phyloP scores from a whole-genome alignment of 2,329 filamentous ascomycete genomes.

The Alternaria infectoria region DNA sequence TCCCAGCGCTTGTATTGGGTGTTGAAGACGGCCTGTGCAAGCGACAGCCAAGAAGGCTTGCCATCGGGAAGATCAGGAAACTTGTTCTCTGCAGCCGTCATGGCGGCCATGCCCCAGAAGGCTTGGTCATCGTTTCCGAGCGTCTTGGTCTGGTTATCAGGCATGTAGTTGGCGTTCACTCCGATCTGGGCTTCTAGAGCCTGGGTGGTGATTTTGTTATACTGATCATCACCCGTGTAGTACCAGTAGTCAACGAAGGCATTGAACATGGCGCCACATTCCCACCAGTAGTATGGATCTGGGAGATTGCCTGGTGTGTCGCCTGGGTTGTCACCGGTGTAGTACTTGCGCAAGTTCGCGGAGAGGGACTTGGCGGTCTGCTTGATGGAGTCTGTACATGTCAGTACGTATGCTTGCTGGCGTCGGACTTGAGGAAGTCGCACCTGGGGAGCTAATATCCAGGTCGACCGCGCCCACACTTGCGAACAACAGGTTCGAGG shows the following conservation, averaged over 20 bases:
- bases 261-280: conserved; percentile 50
- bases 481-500: conserved; percentile 40
- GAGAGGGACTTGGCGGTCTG: conserved; percentile 67
- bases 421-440: conserved; percentile 2
- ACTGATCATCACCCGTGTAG: conserved; percentile 50
- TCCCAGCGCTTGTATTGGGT: conserved; percentile 75
- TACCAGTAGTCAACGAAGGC: conserved; percentile 52
- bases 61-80: conserved; percentile 53
- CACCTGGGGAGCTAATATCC: conserved; percentile 39
- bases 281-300: conserved; percentile 54
- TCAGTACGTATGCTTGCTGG: conserved; percentile 15
- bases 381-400: conserved; percentile 64
- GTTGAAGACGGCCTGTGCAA: conserved; percentile 77
- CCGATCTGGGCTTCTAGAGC: conserved; percentile 79
- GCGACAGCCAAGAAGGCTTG: conserved; percentile 69
- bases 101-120: conserved; percentile 65
- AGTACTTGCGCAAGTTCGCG: conserved; percentile 67
- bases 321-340: conserved; percentile 66
- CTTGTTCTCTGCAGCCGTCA: conserved; percentile 63
- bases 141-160: conserved; percentile 68
- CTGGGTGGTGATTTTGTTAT: conserved; percentile 48
- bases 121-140: conserved; percentile 64
- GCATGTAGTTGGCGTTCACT: conserved; percentile 77
- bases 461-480: conserved; percentile 41
- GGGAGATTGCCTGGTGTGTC: conserved; percentile 65